Conservation (phyloP, 2,329 filamentous ascomycete species). For the Fusarium longipes region DNA sequence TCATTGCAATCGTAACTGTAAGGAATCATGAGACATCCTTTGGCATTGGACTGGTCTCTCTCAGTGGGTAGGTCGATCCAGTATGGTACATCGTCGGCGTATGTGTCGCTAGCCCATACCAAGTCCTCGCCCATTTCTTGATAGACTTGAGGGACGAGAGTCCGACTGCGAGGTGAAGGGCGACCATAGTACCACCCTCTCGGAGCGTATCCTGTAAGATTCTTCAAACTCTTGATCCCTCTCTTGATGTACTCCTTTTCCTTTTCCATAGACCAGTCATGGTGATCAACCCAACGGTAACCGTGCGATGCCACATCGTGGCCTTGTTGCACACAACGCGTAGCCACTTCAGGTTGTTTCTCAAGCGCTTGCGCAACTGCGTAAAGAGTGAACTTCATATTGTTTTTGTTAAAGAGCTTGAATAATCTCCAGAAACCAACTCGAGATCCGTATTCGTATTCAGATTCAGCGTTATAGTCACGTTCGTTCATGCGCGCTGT, state of each 20-base stretch:
- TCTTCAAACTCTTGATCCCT: background rate
- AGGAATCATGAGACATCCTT: constrained; percentile 10
- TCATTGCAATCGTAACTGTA: constrained; percentile 22
- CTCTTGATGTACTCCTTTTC: constrained; percentile 2
- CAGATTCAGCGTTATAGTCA: constrained; percentile 8
- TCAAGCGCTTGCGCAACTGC: constrained; percentile 6
- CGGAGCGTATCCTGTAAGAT: background rate
- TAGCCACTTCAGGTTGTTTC: constrained; percentile 9
- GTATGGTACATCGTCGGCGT: constrained; percentile 12
- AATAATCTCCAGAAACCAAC: constrained; percentile 12
- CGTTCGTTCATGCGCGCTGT: background rate
- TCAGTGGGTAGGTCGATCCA: constrained; percentile 6
- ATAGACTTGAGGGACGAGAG: background rate
- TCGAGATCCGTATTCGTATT: constrained; percentile 19
- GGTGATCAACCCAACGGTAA: constrained; percentile 15
- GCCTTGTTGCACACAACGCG: background rate
- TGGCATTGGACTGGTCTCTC: background rate
- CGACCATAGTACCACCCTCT: constrained; percentile 22
- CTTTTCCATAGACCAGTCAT: background rate
- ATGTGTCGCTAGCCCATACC: background rate
- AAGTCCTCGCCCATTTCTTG: constrained; percentile 13
- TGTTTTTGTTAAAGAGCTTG: background rate
- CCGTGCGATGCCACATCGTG: constrained; percentile 15
- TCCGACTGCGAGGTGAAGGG: background rate
- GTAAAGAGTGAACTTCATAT: constrained; percentile 14